These are phyloP conservation scores for Beauveria medogensis DNA, from an alignment of 2,329 filamentous ascomycete genomes.

Conservation along the genomic window DNA sequence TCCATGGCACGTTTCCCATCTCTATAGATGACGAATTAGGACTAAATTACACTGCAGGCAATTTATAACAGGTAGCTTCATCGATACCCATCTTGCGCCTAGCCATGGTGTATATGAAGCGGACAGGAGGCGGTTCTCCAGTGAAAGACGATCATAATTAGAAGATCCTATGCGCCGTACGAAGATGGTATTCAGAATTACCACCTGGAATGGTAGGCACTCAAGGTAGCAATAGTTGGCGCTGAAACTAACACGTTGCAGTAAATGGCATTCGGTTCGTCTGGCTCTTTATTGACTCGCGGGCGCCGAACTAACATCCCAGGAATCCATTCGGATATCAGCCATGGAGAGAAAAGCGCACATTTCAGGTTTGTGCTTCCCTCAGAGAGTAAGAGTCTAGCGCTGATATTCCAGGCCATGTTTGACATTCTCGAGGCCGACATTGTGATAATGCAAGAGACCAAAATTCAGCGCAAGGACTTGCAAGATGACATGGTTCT, in stretches of 20 bases:
- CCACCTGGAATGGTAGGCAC: conserved; percentile 69
- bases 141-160: neutral
- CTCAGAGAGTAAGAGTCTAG: neutral
- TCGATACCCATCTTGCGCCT: neutral
- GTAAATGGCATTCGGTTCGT: conserved; percentile 73
- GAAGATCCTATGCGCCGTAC: neutral
- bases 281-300: neutral
- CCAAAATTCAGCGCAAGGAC: conserved; percentile 92
- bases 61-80: neutral
- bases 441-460: conserved; percentile 90
- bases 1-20: too few relatives aligned
- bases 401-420: conserved; percentile 56
- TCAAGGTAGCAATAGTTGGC: neutral
- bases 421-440: conserved; percentile 89
- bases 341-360: conserved; percentile 67
- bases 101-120: neutral
- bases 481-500: conserved; percentile 92
- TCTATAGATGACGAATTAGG: neutral
- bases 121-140: neutral
- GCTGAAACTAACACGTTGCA: conserved; percentile 23
- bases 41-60: neutral
- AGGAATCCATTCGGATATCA: conserved; percentile 80
- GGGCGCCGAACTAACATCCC: neutral
- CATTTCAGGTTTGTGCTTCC: conserved; percentile 49
- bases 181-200: conserved; percentile 69